Evolutionary conservation across 495 filamentous ascomycete species (phyloP).

Genomic region (Ramalina peruviana): DNA sequence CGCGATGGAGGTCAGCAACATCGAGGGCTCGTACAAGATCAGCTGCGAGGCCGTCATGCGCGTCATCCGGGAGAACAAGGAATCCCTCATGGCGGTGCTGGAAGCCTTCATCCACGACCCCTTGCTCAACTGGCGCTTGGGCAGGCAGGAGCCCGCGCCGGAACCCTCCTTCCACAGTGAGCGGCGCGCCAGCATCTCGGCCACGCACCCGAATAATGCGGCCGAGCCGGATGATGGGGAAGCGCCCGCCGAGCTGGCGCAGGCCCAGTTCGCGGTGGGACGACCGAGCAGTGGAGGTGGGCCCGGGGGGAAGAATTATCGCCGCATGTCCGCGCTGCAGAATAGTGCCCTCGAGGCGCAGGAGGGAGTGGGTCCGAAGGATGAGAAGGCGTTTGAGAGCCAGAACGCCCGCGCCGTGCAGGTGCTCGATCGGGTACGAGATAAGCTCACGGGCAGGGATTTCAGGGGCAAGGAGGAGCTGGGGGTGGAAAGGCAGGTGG

Average conservation of each 20-base stretch:
- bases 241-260: too few relatives aligned
- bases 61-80: conserved; percentile 89
- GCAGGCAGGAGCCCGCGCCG: conserved; percentile 66
- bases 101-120: conserved; percentile 99
- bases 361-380: conserved; percentile 22
- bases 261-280: conserved; percentile 22
- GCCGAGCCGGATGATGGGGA: conserved; percentile 5
- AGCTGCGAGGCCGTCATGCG: conserved; percentile 98
- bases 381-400: conserved; percentile 38
- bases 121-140: conserved; percentile 90
- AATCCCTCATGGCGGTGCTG: conserved; percentile 93
- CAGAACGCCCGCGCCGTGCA: conserved; percentile 90
- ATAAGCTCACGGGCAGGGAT: conserved; percentile 73
- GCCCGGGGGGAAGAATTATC: conserved; percentile 2
- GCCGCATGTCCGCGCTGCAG: conserved; percentile 21
- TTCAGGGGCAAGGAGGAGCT: conserved; percentile 61
- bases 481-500: conserved; percentile 75
- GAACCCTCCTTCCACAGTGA: conserved; percentile 72
- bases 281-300: conserved; percentile 26
- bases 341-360: conserved; percentile 1
- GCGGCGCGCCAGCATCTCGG: conserved; percentile 59
- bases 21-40: conserved; percentile 93
- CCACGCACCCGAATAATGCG: conserved; percentile 42
- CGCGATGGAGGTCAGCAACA: conserved; percentile 99
- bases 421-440: conserved; percentile 80